Percentiles rank a stretch among this genome's conserved stretches.
Evolutionary conservation across 768 basidiomycete genomes (phyloP).

Genomic region (Boletus speciosus): DNA sequence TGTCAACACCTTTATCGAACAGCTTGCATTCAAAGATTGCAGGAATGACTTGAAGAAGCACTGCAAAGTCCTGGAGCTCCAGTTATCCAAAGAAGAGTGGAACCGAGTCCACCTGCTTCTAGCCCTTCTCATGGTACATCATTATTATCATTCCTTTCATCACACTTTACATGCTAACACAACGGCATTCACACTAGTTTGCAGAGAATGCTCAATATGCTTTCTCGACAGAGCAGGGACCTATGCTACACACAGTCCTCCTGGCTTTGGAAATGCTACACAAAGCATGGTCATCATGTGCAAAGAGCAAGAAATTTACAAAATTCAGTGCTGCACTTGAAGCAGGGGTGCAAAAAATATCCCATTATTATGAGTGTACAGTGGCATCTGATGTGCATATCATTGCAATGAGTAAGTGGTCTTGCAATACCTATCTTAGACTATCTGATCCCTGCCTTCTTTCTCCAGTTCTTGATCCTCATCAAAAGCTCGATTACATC

Average conservation of each 20-base stretch:
- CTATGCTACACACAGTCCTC: background rate
- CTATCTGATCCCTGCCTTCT: background rate
- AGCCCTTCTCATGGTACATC: background rate
- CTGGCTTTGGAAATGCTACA: background rate
- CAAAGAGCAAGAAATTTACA: background rate
- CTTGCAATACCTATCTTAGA: background rate
- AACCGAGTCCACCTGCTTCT: background rate
- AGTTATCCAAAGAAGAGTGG: constrained; percentile 1
- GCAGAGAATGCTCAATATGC: constrained; percentile 4
- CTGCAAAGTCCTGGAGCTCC: background rate
- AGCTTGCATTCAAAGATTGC: constrained; percentile 1
- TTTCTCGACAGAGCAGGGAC: constrained; percentile 3
- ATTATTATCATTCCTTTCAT: background rate
- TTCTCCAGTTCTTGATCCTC: constrained; percentile 1
- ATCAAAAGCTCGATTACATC: constrained; percentile 8
- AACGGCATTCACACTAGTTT: background rate
- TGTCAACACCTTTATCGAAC: background rate
- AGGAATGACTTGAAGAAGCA: background rate
- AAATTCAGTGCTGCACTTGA: background rate
- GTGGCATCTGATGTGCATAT: background rate
- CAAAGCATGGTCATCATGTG: background rate
- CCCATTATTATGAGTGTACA: background rate
- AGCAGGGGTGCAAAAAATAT: background rate
- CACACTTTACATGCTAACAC: background rate
- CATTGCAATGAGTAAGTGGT: constrained; percentile 9